Conservation (phyloP, 371 early-diverging fungal species). For the Funneliformis caledonium region DNA sequence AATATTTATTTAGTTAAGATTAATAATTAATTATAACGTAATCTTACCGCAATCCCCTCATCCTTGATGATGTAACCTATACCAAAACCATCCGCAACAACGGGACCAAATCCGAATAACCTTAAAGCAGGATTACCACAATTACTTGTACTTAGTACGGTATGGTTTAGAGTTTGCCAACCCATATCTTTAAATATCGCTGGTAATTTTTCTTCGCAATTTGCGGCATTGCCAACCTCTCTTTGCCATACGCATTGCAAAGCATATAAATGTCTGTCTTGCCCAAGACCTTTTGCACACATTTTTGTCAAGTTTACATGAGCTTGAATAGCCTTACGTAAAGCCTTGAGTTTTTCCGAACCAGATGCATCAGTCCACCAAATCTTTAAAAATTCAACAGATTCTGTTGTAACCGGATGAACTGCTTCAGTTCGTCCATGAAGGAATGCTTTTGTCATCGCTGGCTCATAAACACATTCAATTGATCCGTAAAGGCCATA, state of each 20-base stretch:
- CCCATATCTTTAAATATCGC: conserved; percentile 74
- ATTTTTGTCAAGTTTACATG: conserved; percentile 77
- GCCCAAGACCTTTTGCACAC: conserved; percentile 77
- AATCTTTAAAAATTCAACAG: conserved; percentile 73
- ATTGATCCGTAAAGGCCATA: conserved; percentile 80
- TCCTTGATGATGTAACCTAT: conserved; percentile 89
- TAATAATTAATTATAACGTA: neutral
- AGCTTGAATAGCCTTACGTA: conserved; percentile 65
- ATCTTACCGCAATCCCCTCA: conserved; percentile 60
- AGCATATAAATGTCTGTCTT: conserved; percentile 88
- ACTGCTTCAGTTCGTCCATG: conserved; percentile 92
- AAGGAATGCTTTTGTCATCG: conserved; percentile 80
- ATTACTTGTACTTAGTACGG: conserved; percentile 86
- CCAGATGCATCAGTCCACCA: conserved; percentile 52
- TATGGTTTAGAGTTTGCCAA: conserved; percentile 64
- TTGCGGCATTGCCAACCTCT: conserved; percentile 46
- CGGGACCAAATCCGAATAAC: conserved; percentile 92
- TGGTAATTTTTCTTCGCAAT: conserved; percentile 67
- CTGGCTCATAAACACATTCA: conserved; percentile 86
- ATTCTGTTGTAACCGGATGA: conserved; percentile 75
- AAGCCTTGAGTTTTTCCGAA: conserved; percentile 55
- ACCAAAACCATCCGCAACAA: conserved; percentile 90
- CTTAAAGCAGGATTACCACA: conserved; percentile 83
- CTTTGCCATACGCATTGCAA: conserved; percentile 62
- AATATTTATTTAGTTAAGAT: neutral